Evolutionary conservation across 1,284 basidiomycete species (phyloP).

Genomic region (Malassezia sympodialis): DNA sequence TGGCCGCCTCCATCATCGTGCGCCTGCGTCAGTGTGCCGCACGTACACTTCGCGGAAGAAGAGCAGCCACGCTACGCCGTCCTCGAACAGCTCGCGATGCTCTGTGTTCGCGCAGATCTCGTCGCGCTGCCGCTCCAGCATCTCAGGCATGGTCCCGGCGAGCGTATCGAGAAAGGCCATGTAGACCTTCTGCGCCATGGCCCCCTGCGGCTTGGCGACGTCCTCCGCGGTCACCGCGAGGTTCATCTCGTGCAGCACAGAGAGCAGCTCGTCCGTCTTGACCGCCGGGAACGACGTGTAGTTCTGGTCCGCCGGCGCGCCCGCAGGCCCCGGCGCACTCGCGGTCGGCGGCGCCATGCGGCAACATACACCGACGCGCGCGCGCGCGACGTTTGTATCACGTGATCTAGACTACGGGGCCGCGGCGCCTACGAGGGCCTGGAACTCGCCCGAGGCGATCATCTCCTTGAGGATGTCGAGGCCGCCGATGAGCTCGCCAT

Average conservation of each 20-base stretch:
- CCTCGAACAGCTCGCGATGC: constrained; percentile 31
- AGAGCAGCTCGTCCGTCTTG: constrained; percentile 32
- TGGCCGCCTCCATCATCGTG: constrained; percentile 40
- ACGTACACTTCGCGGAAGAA: constrained; percentile 36
- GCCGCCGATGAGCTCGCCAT: constrained; percentile 65
- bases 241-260: constrained; percentile 33
- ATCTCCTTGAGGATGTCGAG: constrained; percentile 51
- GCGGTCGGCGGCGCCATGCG: not conserved
- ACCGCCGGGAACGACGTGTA: constrained; percentile 40
- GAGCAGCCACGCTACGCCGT: constrained; percentile 34
- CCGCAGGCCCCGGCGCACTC: not conserved
- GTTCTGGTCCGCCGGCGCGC: constrained; percentile 22
- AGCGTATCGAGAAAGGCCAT: constrained; percentile 37
- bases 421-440: constrained; percentile 55
- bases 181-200: constrained; percentile 30
- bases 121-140: constrained; percentile 29
- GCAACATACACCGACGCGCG: not conserved
- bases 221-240: constrained; percentile 31
- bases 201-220: constrained; percentile 28
- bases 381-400: constrained; percentile 4
- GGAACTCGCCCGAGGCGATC: constrained; percentile 56
- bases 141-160: constrained; percentile 30
- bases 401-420: constrained; percentile 5
- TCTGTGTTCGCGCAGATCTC: constrained; percentile 23
- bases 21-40: constrained; percentile 11